phyloP scores from a whole-genome alignment of 176 grass and related monocot species.

The barley (Hordeum vulgare) region DNA sequence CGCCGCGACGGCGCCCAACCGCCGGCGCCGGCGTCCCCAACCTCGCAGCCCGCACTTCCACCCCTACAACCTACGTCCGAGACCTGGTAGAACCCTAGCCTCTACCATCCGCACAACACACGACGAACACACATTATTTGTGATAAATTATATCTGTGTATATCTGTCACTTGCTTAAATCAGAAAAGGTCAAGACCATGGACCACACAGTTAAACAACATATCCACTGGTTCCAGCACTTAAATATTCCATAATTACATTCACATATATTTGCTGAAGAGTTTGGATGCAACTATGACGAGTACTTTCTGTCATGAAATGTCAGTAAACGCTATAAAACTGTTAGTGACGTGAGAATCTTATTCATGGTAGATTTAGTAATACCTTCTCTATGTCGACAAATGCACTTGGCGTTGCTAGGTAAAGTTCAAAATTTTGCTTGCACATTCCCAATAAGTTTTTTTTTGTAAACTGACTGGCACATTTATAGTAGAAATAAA shows the following conservation, averaged over 20 bases:
- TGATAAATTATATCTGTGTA: neutral
- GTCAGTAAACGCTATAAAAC: neutral
- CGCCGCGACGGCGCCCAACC: too few species aligned
- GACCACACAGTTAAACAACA: neutral
- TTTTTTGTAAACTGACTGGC: neutral
- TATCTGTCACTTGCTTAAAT: neutral
- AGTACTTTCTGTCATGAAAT: neutral
- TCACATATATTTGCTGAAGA: slow-evolving; percentile 1
- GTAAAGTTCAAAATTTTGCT: neutral
- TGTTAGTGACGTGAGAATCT: neutral
- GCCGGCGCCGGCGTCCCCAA: too few species aligned
- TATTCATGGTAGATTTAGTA: neutral
- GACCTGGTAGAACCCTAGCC: too few species aligned
- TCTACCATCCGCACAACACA: neutral
- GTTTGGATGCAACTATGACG: neutral
- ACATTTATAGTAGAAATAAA: neutral
- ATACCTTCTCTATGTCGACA: neutral
- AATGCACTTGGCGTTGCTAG: neutral
- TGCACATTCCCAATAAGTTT: neutral
- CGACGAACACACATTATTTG: neutral
- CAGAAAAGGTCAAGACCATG: neutral
- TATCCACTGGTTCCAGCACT: neutral
- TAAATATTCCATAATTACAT: neutral
- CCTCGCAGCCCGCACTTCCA: too few species aligned
- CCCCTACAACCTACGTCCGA: too few species aligned